Evolutionary conservation across 176 grass and related monocot species (phyloP), one percentile per base, ranked within the genome.

Genomic region (Lolium multiflorum): DNA sequence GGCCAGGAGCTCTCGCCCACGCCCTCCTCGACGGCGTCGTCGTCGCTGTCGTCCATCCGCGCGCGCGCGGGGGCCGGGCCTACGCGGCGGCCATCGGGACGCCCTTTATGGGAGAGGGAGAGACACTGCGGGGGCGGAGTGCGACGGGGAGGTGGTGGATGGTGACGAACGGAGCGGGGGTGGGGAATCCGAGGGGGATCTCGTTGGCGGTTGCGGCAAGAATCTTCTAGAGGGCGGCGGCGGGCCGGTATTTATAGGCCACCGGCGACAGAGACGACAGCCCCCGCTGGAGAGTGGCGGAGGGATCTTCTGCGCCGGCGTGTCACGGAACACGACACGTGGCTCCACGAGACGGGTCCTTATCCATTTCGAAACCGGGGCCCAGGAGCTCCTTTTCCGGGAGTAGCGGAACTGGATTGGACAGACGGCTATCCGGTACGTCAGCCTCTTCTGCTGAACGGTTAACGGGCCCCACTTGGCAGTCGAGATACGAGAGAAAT

Each of bases 1-100:
- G 78, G 80, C 39, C 74, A 67, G 20, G 86, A 91, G 88, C 91
- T 96, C 91, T 95, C 93, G 41, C 90, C 91, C 31, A 80, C 85
- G 22, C 93, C 86, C 58, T 98, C 95, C 87, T 92, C 88, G 59
- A 88, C 28, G 58, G 38, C 83, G 22, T 31, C 87, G 28, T 74
- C 82, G 72, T 31, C 82, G 28, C 47, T 83, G 11, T 74, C 82
- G 74, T 88, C 77, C 67, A 59, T 77, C 55, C 24, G 50, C 35
- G 66, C 83, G 52, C 82, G 68, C 43, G 71, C 26, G 74, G 89
- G 83, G 80, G 21, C 57, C 66, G 83, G 80, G 21, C 65, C 74
- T 88, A 91, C 44, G 89, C 63, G 28, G 57, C 79, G 46, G 46
- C 17, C 78, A 82, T 82, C 63, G 11, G 54, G 63, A 50, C 41